Evolutionary conservation across 495 filamentous ascomycete species (phyloP).

Genomic region (Poronia punctata): DNA sequence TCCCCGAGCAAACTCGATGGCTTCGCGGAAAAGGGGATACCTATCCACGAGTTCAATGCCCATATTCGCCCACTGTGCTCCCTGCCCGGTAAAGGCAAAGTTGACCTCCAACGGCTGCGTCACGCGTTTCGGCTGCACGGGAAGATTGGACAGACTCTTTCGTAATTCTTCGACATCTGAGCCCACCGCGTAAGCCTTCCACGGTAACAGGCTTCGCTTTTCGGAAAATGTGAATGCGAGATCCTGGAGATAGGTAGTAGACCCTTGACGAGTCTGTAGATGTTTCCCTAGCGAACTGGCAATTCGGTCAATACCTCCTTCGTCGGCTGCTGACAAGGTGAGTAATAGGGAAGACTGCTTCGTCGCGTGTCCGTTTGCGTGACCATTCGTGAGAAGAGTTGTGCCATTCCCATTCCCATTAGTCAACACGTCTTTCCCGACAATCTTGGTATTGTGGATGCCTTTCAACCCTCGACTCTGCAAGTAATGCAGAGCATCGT

Average conservation of each 20-base stretch:
- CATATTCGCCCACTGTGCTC: conserved; percentile 42
- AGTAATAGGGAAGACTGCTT: neutral
- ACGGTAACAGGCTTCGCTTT: conserved; percentile 18
- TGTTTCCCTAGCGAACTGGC: neutral
- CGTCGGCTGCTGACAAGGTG: conserved; percentile 2
- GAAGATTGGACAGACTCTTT: neutral
- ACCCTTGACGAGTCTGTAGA: conserved; percentile 1
- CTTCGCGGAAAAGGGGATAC: conserved; percentile 7
- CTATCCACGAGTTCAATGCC: conserved; percentile 34
- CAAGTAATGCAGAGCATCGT: conserved; percentile 24
- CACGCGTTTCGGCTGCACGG: neutral
- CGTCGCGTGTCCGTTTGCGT: neutral
- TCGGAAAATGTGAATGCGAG: conserved; percentile 21
- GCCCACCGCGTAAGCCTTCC: conserved; percentile 16
- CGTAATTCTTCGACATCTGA: neutral
- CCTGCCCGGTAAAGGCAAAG: conserved; percentile 32
- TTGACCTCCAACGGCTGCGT: conserved; percentile 2
- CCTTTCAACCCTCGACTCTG: neutral
- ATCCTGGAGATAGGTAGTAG: conserved; percentile 6
- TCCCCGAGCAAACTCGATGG: conserved; percentile 11
- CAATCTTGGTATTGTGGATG: neutral
- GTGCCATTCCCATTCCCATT: neutral
- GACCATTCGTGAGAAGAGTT: neutral
- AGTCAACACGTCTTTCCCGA: too few species aligned
- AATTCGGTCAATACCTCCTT: neutral